These are phyloP conservation scores for Parietaria judaica DNA, from an alignment of 306 rosid genomes.

Conservation along the genomic window DNA sequence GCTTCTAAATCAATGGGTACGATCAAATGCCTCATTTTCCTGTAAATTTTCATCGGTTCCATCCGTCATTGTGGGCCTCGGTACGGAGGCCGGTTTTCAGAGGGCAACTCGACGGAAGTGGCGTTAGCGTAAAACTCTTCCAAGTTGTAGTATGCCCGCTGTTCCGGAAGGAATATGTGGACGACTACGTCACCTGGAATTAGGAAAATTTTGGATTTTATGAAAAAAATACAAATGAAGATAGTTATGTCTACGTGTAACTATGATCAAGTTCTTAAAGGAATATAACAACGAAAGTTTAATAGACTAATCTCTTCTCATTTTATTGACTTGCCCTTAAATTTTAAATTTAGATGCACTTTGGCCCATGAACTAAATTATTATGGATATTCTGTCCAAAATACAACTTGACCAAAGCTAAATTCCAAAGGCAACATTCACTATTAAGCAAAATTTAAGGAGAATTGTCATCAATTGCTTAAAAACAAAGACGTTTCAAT, in stretches of 20 bases:
- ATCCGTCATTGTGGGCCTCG: slow-evolving; percentile 26
- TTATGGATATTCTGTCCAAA: too few species aligned
- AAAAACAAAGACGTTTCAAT: too few species aligned
- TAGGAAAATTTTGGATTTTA: slow-evolving; percentile 5
- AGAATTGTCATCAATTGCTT: too few species aligned
- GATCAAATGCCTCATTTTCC: slow-evolving; percentile 2
- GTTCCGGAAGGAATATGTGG: slow-evolving; percentile 88
- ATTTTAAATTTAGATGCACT: too few species aligned
- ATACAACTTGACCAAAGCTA: too few species aligned
- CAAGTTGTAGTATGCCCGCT: slow-evolving; percentile 81
- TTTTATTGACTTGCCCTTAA: too few species aligned
- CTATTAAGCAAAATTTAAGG: too few species aligned
- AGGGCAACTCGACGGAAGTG: slow-evolving; percentile 65
- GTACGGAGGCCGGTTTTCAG: slow-evolving; percentile 69
- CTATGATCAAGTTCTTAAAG: not conserved
- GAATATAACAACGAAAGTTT: too few species aligned
- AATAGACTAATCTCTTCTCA: too few species aligned
- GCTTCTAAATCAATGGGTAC: too few species aligned
- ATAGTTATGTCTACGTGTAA: not conserved
- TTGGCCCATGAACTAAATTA: too few species aligned
- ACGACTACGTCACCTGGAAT: slow-evolving; percentile 80
- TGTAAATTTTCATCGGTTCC: slow-evolving; percentile 1
- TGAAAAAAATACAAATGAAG: not conserved
- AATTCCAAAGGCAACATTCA: too few species aligned
- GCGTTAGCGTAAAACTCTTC: slow-evolving; percentile 92